These are phyloP conservation scores for Trichosporon sp. DNA, from an alignment of 1,284 basidiomycete genomes.

Conservation along the genomic window DNA sequence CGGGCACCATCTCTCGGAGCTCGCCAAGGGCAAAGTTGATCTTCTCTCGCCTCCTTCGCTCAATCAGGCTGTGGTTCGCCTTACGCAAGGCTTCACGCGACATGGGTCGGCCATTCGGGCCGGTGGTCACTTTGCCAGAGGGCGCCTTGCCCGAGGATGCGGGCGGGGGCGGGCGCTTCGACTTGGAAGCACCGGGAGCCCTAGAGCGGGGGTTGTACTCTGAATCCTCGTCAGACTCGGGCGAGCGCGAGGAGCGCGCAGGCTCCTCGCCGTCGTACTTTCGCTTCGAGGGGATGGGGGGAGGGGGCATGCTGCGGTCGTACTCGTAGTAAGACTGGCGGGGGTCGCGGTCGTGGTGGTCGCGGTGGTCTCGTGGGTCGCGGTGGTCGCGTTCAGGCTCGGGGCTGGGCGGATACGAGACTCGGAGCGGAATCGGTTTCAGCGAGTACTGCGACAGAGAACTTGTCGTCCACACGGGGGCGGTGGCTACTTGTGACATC, in stretches of 20 bases:
- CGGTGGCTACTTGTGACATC: conserved; percentile 19
- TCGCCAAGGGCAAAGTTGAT: conserved; percentile 54
- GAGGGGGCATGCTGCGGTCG: conserved; percentile 33
- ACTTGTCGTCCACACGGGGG: conserved; percentile 1
- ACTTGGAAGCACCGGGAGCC: not conserved
- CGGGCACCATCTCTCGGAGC: conserved; percentile 54
- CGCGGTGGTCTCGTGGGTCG: not conserved
- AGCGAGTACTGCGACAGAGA: conserved; percentile 13
- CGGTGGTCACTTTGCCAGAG: conserved; percentile 16
- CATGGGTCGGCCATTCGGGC: conserved; percentile 35
- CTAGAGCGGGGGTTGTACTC: conserved; percentile 37
- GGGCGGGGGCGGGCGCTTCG: not conserved
- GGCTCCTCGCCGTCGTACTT: conserved; percentile 24
- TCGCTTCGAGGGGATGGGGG: conserved; percentile 36
- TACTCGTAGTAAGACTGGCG: not conserved
- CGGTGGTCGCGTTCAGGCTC: conserved; percentile 10
- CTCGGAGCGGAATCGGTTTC: not conserved
- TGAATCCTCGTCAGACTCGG: conserved; percentile 34
- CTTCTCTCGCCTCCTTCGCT: conserved; percentile 55
- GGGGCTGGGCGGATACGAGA: not conserved
- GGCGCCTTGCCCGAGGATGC: not conserved
- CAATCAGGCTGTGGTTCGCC: conserved; percentile 56
- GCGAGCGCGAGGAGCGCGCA: conserved; percentile 11
- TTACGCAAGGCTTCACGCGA: conserved; percentile 53
- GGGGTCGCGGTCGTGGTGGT: not conserved